phyloP scores from a whole-genome alignment of 345 rosid species.

The Jatropha curcas region DNA sequence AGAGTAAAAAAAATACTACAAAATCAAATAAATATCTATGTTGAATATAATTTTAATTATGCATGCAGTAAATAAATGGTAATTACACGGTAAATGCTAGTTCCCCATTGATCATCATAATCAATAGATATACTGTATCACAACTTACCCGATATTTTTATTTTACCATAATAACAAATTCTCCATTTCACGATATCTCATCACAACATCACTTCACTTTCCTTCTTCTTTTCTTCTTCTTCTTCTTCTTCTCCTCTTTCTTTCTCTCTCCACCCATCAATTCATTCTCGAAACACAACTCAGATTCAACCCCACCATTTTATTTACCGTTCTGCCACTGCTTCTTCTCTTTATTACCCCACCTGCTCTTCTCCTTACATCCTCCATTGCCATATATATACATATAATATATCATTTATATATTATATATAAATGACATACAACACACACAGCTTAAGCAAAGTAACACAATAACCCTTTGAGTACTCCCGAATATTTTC shows the following conservation, averaged over 20 bases:
- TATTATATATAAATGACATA: not conserved
- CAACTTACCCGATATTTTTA: constrained; percentile 16
- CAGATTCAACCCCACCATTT: constrained; percentile 8
- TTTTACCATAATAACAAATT: not conserved
- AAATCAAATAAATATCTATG: too few species aligned
- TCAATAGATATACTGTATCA: constrained; percentile 15
- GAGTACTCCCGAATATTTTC: too few species aligned
- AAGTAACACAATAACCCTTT: not conserved
- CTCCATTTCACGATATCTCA: constrained; percentile 14
- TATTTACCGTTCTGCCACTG: constrained; percentile 37
- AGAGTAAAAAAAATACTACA: not conserved
- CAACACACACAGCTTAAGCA: not conserved
- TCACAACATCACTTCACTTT: not conserved
- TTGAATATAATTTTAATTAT: too few species aligned
- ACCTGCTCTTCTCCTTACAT: not conserved
- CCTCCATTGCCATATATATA: constrained; percentile 15
- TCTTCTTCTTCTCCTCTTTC: not conserved
- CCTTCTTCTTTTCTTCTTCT: not conserved
- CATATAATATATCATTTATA: too few species aligned
- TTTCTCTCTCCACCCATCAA: not conserved
- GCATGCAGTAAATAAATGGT: too few species aligned
- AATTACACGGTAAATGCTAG: too few species aligned
- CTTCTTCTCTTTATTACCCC: constrained; percentile 20
- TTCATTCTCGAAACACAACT: not conserved
- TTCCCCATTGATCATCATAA: not conserved